These are phyloP conservation scores for Stevia rebaudiana DNA, from an alignment of 140 eudicot species.

Conservation along the genomic window DNA sequence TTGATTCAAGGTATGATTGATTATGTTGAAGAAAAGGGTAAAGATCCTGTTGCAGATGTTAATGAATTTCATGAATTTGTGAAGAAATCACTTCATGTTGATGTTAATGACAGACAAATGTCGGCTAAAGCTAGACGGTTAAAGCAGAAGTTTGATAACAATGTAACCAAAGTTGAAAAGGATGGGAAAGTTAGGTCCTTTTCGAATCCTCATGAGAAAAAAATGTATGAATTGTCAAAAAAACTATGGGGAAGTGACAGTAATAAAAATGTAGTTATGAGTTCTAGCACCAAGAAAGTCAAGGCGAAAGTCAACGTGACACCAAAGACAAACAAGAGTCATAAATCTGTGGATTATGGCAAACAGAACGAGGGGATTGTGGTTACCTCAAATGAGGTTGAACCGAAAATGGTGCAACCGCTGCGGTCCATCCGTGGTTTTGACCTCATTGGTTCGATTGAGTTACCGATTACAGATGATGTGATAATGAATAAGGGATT, in stretches of 20 bases:
- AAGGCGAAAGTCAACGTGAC: constrained; percentile 25
- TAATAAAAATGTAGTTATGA: constrained; percentile 16
- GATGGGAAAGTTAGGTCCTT: constrained; percentile 35
- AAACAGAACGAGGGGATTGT: constrained; percentile 15
- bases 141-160: constrained; percentile 45
- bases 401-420: constrained; percentile 3
- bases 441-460: background rate
- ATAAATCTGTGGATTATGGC: constrained; percentile 7
- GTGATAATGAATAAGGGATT: constrained; percentile 24
- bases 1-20: constrained; percentile 57
- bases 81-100: constrained; percentile 48
- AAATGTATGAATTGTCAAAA: constrained; percentile 45
- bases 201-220: constrained; percentile 57
- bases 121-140: constrained; percentile 45
- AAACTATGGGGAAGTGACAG: constrained; percentile 47
- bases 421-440: background rate
- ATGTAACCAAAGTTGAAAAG: constrained; percentile 18
- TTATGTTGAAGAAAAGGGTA: constrained; percentile 34
- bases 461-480: constrained; percentile 23
- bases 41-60: constrained; percentile 43
- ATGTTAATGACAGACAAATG: constrained; percentile 45
- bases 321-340: constrained; percentile 14
- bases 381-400: constrained; percentile 15
- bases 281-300: constrained; percentile 5
- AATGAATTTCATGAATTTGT: constrained; percentile 47